A percentile compares a stretch with the other conserved stretches of the same genome.
Evolutionary conservation across 2,329 filamentous ascomycete species (phyloP).

Genomic region (Pseudomassariella vexata): DNA sequence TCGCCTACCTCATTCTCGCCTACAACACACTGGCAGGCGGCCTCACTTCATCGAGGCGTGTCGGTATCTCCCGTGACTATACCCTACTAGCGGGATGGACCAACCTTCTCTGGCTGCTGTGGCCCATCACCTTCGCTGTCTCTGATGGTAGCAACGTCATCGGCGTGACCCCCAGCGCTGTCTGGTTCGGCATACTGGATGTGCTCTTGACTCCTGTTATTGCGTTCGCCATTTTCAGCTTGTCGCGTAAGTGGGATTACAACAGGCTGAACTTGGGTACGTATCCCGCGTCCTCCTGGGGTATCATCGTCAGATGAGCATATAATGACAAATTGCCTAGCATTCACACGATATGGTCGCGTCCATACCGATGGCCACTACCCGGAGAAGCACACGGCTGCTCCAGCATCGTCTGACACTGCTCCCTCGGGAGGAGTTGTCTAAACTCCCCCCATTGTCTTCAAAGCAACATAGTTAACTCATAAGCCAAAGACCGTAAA

Average conservation of each 20-base stretch:
- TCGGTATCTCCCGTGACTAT: slow-evolving; percentile 40
- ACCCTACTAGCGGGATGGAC: slow-evolving; percentile 37
- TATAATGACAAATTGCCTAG: slow-evolving; percentile 5
- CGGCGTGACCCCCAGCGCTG: slow-evolving; percentile 35
- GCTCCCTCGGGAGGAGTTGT: too few relatives aligned
- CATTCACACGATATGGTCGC: slow-evolving; percentile 50
- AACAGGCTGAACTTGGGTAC: slow-evolving; percentile 36
- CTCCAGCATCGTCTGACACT: too few relatives aligned
- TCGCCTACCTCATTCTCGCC: slow-evolving; percentile 40
- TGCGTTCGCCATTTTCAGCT: slow-evolving; percentile 33
- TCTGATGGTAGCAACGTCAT: slow-evolving; percentile 47
- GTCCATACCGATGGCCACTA: slow-evolving; percentile 35
- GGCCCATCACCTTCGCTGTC: slow-evolving; percentile 48
- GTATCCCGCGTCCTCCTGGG: not conserved
- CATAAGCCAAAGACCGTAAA: too few relatives aligned
- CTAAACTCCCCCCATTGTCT: too few relatives aligned
- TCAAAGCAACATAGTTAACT: too few relatives aligned
- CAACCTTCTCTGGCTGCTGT: slow-evolving; percentile 48
- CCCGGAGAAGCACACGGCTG: slow-evolving; percentile 37
- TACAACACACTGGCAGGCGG: slow-evolving; percentile 35
- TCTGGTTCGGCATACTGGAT: slow-evolving; percentile 52
- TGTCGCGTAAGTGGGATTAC: slow-evolving; percentile 47
- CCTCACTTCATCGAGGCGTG: slow-evolving; percentile 29
- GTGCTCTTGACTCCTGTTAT: slow-evolving; percentile 39
- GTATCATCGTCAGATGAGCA: not conserved